These are phyloP conservation scores for Neurospora sp. DNA, from an alignment of 495 filamentous ascomycete species.

Conservation along the genomic window DNA sequence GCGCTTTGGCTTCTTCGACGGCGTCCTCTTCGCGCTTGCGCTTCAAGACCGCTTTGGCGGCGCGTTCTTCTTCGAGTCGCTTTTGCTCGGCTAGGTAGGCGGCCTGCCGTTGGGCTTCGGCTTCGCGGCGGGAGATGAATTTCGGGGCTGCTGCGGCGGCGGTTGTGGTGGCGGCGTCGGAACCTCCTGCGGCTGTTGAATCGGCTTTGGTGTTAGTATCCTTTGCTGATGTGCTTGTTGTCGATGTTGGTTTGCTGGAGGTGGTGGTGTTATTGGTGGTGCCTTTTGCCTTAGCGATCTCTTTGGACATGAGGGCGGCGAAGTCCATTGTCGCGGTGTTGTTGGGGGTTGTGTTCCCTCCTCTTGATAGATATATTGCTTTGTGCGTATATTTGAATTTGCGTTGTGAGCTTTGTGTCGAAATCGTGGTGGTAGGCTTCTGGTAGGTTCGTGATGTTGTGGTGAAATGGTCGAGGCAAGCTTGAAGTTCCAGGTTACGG, in stretches of 20 bases:
- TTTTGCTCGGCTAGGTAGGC: constrained; percentile 75
- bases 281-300: constrained; percentile 70
- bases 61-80: constrained; percentile 54
- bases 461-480: not conserved
- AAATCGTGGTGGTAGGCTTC: not conserved
- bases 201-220: constrained; percentile 9
- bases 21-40: constrained; percentile 89
- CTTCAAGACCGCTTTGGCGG: constrained; percentile 58
- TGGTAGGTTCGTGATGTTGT: not conserved
- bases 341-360: not conserved
- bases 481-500: not conserved
- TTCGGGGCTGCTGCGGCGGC: constrained; percentile 35
- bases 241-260: constrained; percentile 6
- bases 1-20: constrained; percentile 48
- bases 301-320: constrained; percentile 77
- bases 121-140: constrained; percentile 76
- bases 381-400: too few species aligned
- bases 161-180: not conserved
- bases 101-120: constrained; percentile 72
- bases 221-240: constrained; percentile 31
- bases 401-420: not conserved
- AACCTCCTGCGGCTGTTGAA: constrained; percentile 9
- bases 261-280: not conserved
- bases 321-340: constrained; percentile 68
- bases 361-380: not conserved